Evolutionary conservation across 108 stramenopile species (phyloP), one percentile per base, ranked within the genome.

Genomic region (Cyclotella baltica): DNA sequence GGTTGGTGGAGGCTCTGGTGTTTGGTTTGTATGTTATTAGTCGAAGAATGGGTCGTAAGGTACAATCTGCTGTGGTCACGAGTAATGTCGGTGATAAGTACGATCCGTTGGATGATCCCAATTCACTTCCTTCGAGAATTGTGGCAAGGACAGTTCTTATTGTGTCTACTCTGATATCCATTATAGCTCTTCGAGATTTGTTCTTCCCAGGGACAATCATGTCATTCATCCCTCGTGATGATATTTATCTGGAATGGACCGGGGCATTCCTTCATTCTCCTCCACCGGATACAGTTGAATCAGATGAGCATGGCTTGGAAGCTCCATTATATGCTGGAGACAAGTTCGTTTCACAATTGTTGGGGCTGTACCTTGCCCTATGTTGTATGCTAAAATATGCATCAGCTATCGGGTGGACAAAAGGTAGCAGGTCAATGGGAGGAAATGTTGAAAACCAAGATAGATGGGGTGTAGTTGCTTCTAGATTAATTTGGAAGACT

Each of bases 221-320:
- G 2, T 75, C 83, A 2, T 90, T 90, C 61, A 81, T 93, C 65
- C 92, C 95, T 1, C 88, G 91, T 20, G 95, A 96, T 85, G 95
- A 96, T 67, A 92, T 96, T 66, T 96, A 93, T 65, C 74, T 96
- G 11, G 95, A 93, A 74, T 93, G 92, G 95, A 92, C 90, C 3
- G 91, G 91, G 38, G 92, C 91, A 29, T 86, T 96, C 38, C 55
- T 93, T 18, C 95, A 96, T 70, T 96, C 94, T 4, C 94, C 94
- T 28, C 95, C 92, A 31, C 89, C 90, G 35, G 92, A 89, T 10
- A 83, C 91, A 0, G 83, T 83, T 2, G 95, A 96, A 78, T 77
- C 82, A 0, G 84, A 87, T 18, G 91, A 90, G 38, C 77, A 92
- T 48, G 90, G 89, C 6, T 72, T 92, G 63, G 83, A 89, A 73